A percentile compares a stretch with the other conserved stretches of the same genome.
These are phyloP conservation scores for Dentiscutata heterogama DNA, from an alignment of 371 early-diverging fungal genomes.

Conservation along the genomic window DNA sequence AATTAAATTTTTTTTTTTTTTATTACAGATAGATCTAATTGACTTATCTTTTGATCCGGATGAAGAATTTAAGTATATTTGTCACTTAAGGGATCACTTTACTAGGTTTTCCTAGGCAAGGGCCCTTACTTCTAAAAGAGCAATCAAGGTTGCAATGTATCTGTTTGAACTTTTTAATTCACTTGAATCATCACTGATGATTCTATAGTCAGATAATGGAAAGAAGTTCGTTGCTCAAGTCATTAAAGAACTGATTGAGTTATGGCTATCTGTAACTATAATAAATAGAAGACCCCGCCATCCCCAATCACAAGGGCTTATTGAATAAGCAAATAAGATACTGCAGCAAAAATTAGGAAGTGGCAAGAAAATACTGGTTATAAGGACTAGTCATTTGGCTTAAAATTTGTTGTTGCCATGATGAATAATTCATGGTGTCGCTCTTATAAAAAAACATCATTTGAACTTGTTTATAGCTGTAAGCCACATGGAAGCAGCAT, in stretches of 20 bases:
- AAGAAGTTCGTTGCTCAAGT: not conserved
- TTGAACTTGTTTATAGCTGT: constrained; percentile 2
- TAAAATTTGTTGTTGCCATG: not conserved
- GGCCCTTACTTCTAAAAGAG: too few relatives aligned
- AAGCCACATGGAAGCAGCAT: not conserved
- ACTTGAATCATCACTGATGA: not conserved
- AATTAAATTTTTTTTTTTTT: too few relatives aligned
- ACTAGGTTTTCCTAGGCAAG: too few relatives aligned
- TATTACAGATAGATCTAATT: too few relatives aligned
- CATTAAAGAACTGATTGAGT: too few relatives aligned
- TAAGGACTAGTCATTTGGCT: constrained; percentile 1
- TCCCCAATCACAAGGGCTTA: not conserved
- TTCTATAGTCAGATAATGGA: constrained; percentile 21
- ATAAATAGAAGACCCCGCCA: constrained; percentile 25
- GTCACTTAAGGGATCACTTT: too few relatives aligned
- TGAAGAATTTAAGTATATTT: too few relatives aligned
- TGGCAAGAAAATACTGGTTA: too few relatives aligned
- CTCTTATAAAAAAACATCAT: not conserved
- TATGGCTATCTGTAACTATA: not conserved
- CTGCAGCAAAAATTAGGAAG: constrained; percentile 8
- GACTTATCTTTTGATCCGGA: too few relatives aligned
- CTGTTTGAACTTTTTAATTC: constrained; percentile 16
- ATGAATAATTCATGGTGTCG: constrained; percentile 25
- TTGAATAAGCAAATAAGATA: not conserved
- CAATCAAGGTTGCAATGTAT: not conserved